These are phyloP conservation scores for Tolypocladium inflatum DNA, from an alignment of 2,329 filamentous ascomycete species.

Conservation along the genomic window DNA sequence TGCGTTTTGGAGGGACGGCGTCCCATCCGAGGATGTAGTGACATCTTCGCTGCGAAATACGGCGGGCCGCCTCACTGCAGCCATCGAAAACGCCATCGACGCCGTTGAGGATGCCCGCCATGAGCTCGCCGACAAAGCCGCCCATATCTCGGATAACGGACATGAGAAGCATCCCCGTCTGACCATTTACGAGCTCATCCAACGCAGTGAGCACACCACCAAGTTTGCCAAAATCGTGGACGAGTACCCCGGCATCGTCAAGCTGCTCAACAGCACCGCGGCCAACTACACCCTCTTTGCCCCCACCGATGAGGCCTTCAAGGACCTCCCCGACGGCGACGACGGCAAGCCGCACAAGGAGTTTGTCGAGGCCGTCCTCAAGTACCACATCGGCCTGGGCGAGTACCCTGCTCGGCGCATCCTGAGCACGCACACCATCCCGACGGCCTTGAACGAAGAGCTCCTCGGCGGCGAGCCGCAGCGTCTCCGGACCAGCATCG, in stretches of 20 bases:
- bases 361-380: constrained; percentile 55
- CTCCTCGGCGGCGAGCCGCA: constrained; percentile 58
- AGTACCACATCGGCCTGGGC: constrained; percentile 66
- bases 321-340: constrained; percentile 40
- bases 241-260: constrained; percentile 61
- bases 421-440: constrained; percentile 63
- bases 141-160: background rate
- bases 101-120: background rate
- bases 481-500: constrained; percentile 59
- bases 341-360: constrained; percentile 57
- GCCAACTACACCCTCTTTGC: constrained; percentile 75
- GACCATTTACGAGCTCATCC: constrained; percentile 74
- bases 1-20: background rate
- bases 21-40: background rate
- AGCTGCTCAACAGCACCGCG: constrained; percentile 63
- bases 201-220: constrained; percentile 64
- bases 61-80: background rate
- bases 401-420: constrained; percentile 57
- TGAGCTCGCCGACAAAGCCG: constrained; percentile 1
- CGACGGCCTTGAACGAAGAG: constrained; percentile 52
- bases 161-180: background rate
- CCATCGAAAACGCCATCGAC: constrained; percentile 1
- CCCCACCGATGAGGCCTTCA: constrained; percentile 68
- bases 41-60: background rate
- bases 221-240: constrained; percentile 69